These are phyloP conservation scores for Pythium rhizo-oryzae DNA, from an alignment of 352 stramenopile genomes.

Conservation along the genomic window DNA sequence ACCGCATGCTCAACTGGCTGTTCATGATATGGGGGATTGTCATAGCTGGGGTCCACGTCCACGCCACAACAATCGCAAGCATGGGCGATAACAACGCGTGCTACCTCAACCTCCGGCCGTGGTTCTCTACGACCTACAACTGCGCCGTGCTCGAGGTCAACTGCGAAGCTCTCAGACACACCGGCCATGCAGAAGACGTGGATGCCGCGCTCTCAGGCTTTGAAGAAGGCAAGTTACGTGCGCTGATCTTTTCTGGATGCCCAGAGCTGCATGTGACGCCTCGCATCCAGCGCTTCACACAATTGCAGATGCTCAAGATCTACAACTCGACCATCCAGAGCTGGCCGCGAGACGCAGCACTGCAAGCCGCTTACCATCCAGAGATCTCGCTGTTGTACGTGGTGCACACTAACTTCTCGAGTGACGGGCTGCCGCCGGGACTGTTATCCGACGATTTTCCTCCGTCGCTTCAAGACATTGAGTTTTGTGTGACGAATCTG, in stretches of 20 bases:
- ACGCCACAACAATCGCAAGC: not conserved
- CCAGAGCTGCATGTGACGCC: conserved; percentile 10
- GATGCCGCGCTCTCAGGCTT: not conserved
- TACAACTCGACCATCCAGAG: conserved; percentile 28
- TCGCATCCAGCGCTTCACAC: conserved; percentile 9
- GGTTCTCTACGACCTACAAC: conserved; percentile 16
- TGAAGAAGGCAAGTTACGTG: not conserved
- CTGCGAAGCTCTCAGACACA: conserved; percentile 4
- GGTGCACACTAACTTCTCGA: conserved; percentile 9
- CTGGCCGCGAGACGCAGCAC: conserved; percentile 11
- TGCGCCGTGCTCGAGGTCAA: conserved; percentile 23
- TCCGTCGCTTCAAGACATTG: conserved; percentile 10
- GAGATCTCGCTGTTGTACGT: conserved; percentile 19
- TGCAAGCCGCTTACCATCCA: conserved; percentile 11
- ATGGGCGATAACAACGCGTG: not conserved
- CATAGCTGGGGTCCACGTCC: conserved; percentile 11
- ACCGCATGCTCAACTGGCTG: not conserved
- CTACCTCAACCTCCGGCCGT: conserved; percentile 14
- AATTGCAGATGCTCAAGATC: conserved; percentile 20
- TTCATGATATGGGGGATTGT: conserved; percentile 14
- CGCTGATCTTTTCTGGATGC: conserved; percentile 28
- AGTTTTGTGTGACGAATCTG: conserved; percentile 23
- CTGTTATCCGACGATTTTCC: conserved; percentile 12
- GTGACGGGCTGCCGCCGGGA: not conserved
- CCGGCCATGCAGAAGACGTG: not conserved